These are phyloP conservation scores for Artemisia tridentata DNA, from an alignment of 129 eudicot species.

Conservation along the genomic window DNA sequence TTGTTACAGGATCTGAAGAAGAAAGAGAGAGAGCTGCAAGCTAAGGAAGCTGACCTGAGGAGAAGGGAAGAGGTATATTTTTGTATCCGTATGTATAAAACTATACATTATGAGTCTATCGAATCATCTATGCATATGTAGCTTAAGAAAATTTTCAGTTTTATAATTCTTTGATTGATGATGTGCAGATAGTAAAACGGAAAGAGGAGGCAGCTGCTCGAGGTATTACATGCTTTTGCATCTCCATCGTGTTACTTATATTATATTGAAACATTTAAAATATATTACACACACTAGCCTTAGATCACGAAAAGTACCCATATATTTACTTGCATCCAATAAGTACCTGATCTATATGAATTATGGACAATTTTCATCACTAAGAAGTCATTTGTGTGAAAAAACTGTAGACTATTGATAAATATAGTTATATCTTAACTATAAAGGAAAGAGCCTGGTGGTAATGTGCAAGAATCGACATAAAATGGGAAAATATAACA, in stretches of 20 bases:
- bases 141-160: neutral
- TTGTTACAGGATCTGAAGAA: constrained; percentile 65
- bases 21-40: constrained; percentile 86
- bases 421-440: neutral
- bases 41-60: constrained; percentile 80
- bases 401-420: no score
- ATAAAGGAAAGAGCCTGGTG: neutral
- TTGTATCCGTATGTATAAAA: neutral
- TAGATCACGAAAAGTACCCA: no score
- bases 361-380: neutral
- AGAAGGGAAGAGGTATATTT: constrained; percentile 85
- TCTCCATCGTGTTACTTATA: neutral
- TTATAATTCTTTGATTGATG: constrained; percentile 18
- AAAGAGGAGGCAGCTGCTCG: constrained; percentile 90
- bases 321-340: neutral
- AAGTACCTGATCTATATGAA: no score
- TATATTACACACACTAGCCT: no score
- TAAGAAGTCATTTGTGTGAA: neutral
- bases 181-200: constrained; percentile 67
- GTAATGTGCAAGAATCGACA: no score
- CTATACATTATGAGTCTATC: neutral
- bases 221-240: constrained; percentile 43
- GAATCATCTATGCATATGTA: neutral
- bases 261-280: neutral
- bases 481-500: no score